phyloP scores from a whole-genome alignment of 2,329 filamentous ascomycete genomes.

The Esteya vermicola region DNA sequence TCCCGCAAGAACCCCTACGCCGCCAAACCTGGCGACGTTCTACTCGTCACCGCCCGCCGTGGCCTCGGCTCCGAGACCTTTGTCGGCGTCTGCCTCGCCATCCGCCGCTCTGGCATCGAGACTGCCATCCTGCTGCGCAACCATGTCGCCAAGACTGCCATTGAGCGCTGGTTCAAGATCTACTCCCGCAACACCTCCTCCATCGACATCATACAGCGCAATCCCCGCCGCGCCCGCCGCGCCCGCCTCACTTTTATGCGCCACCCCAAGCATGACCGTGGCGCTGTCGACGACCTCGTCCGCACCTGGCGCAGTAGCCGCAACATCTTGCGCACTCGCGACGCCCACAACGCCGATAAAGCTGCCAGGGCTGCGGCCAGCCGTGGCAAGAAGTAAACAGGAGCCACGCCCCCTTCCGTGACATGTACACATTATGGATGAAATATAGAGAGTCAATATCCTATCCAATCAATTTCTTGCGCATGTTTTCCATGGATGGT shows the following conservation, averaged over 20 bases:
- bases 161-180: constrained; percentile 97
- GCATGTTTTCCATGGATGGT: too few species aligned
- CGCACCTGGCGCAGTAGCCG: constrained; percentile 35
- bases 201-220: constrained; percentile 85
- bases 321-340: constrained; percentile 21
- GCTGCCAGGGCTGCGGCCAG: constrained; percentile 5
- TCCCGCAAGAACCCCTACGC: constrained; percentile 61
- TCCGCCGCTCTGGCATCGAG: constrained; percentile 77
- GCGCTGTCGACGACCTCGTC: constrained; percentile 71
- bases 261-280: constrained; percentile 73
- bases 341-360: neutral
- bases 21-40: constrained; percentile 74
- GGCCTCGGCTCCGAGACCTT: constrained; percentile 74
- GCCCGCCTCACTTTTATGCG: constrained; percentile 87
- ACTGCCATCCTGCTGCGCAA: constrained; percentile 78
- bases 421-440: too few species aligned
- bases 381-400: constrained; percentile 2
- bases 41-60: constrained; percentile 76
- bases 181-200: constrained; percentile 81
- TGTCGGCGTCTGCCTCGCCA: constrained; percentile 73
- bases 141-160: constrained; percentile 70
- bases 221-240: constrained; percentile 69
- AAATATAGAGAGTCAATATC: too few species aligned
- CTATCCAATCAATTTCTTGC: too few species aligned
- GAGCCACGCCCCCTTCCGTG: too few species aligned